Percentiles rank a stretch among this genome's conserved stretches.
phyloP scores from a whole-genome alignment of 306 rosid species.

The Cotoneaster glaucophyllus region DNA sequence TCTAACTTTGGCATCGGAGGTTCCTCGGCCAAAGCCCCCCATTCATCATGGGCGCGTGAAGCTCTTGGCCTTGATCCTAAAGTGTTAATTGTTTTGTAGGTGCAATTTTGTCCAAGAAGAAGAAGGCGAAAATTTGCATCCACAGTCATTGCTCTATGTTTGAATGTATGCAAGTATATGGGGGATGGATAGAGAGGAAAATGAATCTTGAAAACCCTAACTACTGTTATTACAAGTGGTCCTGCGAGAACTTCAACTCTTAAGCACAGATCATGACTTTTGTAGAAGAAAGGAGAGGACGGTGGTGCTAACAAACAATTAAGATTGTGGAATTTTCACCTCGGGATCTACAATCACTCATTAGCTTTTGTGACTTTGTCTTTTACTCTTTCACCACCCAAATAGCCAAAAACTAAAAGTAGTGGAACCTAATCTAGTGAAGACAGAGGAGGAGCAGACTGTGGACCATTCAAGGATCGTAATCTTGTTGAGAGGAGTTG shows the following conservation, averaged over 20 bases:
- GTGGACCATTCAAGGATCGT: constrained; percentile 17
- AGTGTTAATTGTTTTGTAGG: no score
- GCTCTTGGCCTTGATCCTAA: no score
- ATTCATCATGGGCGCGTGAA: no score
- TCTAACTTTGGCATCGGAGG: no score
- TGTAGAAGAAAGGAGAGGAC: background rate
- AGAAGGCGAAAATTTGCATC: no score
- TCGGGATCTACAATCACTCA: constrained; percentile 35
- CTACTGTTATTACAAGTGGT: background rate
- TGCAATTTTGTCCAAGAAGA: no score
- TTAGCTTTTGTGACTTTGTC: constrained; percentile 5
- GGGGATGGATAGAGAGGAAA: background rate
- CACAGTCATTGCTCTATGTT: background rate
- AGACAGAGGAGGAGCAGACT: background rate
- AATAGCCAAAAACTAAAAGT: background rate
- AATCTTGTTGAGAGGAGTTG: background rate
- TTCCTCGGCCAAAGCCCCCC: no score
- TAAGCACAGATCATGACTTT: background rate
- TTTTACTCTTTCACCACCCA: constrained; percentile 2
- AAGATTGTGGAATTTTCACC: constrained; percentile 14
- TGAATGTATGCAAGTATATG: background rate
- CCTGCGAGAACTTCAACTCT: background rate
- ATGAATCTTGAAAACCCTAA: background rate
- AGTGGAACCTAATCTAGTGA: background rate
- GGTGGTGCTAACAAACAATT: background rate